Percentiles rank a stretch among this genome's conserved stretches.
Evolutionary conservation across 2,329 filamentous ascomycete species (phyloP).

Genomic region (Aspergillus texensis): DNA sequence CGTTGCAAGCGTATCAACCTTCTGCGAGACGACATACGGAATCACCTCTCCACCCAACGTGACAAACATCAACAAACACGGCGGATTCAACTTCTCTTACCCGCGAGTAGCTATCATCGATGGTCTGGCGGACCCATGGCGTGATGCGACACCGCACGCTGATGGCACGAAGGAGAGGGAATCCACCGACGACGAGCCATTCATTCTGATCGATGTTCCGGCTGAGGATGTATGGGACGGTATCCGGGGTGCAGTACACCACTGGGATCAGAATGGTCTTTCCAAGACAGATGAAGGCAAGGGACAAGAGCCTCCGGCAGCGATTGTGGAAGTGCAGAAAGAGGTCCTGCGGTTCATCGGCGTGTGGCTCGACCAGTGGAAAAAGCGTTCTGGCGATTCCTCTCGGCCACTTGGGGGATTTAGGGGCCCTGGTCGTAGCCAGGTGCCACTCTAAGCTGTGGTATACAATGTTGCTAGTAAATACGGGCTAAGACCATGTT

Average conservation of each 20-base stretch:
- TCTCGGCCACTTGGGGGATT: not conserved
- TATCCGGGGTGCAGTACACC: slow-evolving; percentile 69
- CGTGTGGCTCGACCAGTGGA: slow-evolving; percentile 68
- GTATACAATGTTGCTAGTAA: not conserved
- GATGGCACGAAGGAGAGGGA: slow-evolving; percentile 59
- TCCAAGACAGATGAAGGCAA: slow-evolving; percentile 27
- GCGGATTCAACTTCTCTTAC: slow-evolving; percentile 72
- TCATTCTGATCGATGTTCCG: slow-evolving; percentile 62
- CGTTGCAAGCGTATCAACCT: slow-evolving; percentile 61
- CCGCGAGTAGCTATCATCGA: slow-evolving; percentile 76
- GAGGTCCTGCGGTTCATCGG: slow-evolving; percentile 64
- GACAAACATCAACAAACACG: slow-evolving; percentile 72
- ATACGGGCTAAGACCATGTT: too few relatives aligned
- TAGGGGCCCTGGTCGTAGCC: not conserved
- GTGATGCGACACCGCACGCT: slow-evolving; percentile 70
- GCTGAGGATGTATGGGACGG: slow-evolving; percentile 26
- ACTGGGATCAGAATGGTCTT: slow-evolving; percentile 55
- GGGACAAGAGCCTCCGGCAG: slow-evolving; percentile 59
- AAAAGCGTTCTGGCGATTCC: not conserved
- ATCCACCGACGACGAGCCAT: slow-evolving; percentile 68
- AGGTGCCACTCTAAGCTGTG: not conserved
- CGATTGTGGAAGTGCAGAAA: slow-evolving; percentile 59
- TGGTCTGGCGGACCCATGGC: slow-evolving; percentile 79
- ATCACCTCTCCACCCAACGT: slow-evolving; percentile 66
- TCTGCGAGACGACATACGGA: slow-evolving; percentile 71